phyloP scores from a whole-genome alignment of 2,329 filamentous ascomycete genomes.

The Fusarium tjaetaba region DNA sequence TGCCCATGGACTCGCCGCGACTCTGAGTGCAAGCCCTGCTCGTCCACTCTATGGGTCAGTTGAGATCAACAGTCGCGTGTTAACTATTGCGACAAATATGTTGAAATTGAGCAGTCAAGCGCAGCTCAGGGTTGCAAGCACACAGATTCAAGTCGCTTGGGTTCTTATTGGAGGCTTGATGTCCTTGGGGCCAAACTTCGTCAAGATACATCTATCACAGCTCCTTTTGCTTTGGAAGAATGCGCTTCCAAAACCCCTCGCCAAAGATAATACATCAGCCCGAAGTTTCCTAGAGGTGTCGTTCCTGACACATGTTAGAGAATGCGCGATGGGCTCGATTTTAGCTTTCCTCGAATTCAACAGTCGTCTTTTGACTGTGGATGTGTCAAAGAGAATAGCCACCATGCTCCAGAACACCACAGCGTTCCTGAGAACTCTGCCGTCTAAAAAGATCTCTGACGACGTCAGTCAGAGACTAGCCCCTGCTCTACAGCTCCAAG shows the following conservation, averaged over 20 bases:
- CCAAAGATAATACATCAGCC: conserved; percentile 87
- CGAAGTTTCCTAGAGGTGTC: conserved; percentile 88
- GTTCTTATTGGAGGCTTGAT: conserved; percentile 95
- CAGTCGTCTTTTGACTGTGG: conserved; percentile 86
- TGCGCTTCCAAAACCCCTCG: conserved; percentile 91
- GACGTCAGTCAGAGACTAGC: conserved; percentile 86
- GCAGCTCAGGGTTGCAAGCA: conserved; percentile 89
- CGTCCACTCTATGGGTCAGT: conserved; percentile 94
- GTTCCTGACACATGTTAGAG: conserved; percentile 92
- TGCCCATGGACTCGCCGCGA: conserved; percentile 89
- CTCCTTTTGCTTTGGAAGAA: conserved; percentile 97
- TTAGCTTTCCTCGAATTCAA: conserved; percentile 95
- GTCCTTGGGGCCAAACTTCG: conserved; percentile 96
- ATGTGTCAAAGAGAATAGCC: conserved; percentile 92
- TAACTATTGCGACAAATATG: conserved; percentile 90
- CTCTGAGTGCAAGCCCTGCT: conserved; percentile 86
- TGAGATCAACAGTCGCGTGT: conserved; percentile 90
- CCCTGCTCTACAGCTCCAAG: conserved; percentile 86
- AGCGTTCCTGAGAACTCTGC: conserved; percentile 85
- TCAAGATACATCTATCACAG: conserved; percentile 97
- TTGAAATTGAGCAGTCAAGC: conserved; percentile 93
- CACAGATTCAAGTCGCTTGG: conserved; percentile 98
- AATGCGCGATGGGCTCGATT: conserved; percentile 92
- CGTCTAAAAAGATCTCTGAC: conserved; percentile 84
- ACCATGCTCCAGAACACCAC: conserved; percentile 96